Evolutionary conservation across 768 basidiomycete species (phyloP), one percentile per base, ranked within the genome.

Genomic region (Baorangia bicolor): DNA sequence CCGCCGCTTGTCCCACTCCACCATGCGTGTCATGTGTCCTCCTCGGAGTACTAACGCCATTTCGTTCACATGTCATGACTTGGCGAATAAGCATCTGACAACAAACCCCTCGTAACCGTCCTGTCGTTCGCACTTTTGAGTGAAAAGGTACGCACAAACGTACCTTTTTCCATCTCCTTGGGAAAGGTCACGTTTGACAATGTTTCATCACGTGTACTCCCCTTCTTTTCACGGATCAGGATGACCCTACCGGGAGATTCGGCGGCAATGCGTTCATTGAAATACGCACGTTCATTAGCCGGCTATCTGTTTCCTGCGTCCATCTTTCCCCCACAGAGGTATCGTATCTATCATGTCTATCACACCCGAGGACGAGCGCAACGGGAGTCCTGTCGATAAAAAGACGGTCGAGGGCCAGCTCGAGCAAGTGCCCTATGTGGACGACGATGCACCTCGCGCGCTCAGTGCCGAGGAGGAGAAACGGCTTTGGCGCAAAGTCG

Each of bases 401-500:
- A 10, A 4, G 1, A 2, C 2, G 10, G 3, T 40, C 20, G 53
- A 48, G 12, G 30, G 5, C 12, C 38, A 20, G 13, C 6, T 46
- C 7, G 53, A 60, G 18, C 28, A 31, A 34, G 1, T 20, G n/a
- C 6, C 1, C 5, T 42, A 37, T 10, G 2, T 23, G 5, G 52
- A 47, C 7, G 45, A 50, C 5, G 52, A 44, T 0, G n/a, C 49
- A 18, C 53, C 64, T 2, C 38, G 14, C 7, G 27, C 38, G 20
- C 60, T 69, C 35, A 51, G 45, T 10, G 40, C 45, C 0, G 79
- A 77, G 47, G 67, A 84, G 53, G 83, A 87, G 71, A 76, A 69
- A 53, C 77, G 65, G 44, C 67, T 87, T 48, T 83, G 83, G 74
- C 68, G 79, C 52, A 87, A 84, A 69, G 74, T 87, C 23, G 86